Evolutionary conservation across 73 alveolate species (phyloP).

Genomic region (Symbiodinium natans): DNA sequence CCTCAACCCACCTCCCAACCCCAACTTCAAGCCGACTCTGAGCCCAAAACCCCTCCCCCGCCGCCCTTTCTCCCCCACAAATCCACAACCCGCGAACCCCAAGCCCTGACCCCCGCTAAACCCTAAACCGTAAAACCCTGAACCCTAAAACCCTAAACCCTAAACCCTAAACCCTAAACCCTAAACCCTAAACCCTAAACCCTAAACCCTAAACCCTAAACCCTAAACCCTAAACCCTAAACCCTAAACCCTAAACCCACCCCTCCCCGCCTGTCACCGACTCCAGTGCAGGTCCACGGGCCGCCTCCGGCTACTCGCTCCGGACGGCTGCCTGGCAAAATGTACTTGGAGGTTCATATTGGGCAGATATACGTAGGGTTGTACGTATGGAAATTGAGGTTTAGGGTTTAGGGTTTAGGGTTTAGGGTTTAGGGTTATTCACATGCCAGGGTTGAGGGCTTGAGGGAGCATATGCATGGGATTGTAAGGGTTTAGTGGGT

Average conservation of each 20-base stretch:
- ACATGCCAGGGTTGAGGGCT: too few species aligned
- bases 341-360: neutral
- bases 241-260: conserved; percentile 6
- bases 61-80: too few species aligned
- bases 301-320: neutral
- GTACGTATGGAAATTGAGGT: neutral
- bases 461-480: too few species aligned
- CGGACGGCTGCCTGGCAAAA: neutral
- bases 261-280: too few species aligned
- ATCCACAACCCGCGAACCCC: too few species aligned
- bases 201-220: neutral
- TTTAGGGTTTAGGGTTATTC: neutral
- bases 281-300: neutral
- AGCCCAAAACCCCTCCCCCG: too few species aligned
- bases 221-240: neutral
- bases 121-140: neutral
- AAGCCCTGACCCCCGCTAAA: neutral
- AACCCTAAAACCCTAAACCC: neutral
- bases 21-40: too few species aligned
- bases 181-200: neutral
- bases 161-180: neutral
- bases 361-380: too few species aligned
- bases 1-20: too few species aligned
- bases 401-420: neutral
- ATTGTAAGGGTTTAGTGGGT: neutral